phyloP scores from a whole-genome alignment of 495 filamentous ascomycete genomes.

The Parathielavia hyrcaniae region DNA sequence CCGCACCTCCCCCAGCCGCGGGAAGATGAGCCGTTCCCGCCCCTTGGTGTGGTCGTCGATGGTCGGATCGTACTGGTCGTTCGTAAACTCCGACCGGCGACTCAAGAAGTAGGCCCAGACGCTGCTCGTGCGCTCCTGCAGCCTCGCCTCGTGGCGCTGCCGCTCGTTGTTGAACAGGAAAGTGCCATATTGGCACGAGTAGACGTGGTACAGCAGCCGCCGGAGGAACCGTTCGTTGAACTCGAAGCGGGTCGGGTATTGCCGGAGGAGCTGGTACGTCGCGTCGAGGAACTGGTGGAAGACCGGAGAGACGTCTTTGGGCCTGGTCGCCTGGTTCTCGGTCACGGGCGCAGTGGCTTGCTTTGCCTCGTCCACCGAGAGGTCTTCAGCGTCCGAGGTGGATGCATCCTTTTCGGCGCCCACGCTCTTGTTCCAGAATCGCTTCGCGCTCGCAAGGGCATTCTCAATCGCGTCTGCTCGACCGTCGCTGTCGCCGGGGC shows the following conservation, averaged over 20 bases:
- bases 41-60: slow-evolving; percentile 72
- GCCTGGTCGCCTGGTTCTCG: slow-evolving; percentile 45
- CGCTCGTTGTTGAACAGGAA: slow-evolving; percentile 96
- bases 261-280: slow-evolving; percentile 81
- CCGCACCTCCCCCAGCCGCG: slow-evolving; percentile 56
- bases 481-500: slow-evolving; percentile 50
- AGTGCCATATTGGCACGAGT: slow-evolving; percentile 94
- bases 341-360: slow-evolving; percentile 22
- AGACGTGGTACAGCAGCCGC: slow-evolving; percentile 85
- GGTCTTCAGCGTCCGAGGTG: slow-evolving; percentile 51
- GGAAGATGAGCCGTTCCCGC: slow-evolving; percentile 78
- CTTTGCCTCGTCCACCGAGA: slow-evolving; percentile 42
- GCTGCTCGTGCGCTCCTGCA: slow-evolving; percentile 68
- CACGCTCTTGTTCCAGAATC: slow-evolving; percentile 80
- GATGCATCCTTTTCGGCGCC: slow-evolving; percentile 55
- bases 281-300: slow-evolving; percentile 99
- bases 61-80: slow-evolving; percentile 66
- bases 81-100: slow-evolving; percentile 69
- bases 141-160: slow-evolving; percentile 67
- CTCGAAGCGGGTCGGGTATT: slow-evolving; percentile 87
- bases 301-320: slow-evolving; percentile 86
- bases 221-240: slow-evolving; percentile 95
- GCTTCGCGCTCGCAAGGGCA: slow-evolving; percentile 77
- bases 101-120: slow-evolving; percentile 96
- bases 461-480: slow-evolving; percentile 77